These are phyloP conservation scores for Phyllostachys edulis DNA, from an alignment of 176 grass and related monocot genomes.

Conservation along the genomic window DNA sequence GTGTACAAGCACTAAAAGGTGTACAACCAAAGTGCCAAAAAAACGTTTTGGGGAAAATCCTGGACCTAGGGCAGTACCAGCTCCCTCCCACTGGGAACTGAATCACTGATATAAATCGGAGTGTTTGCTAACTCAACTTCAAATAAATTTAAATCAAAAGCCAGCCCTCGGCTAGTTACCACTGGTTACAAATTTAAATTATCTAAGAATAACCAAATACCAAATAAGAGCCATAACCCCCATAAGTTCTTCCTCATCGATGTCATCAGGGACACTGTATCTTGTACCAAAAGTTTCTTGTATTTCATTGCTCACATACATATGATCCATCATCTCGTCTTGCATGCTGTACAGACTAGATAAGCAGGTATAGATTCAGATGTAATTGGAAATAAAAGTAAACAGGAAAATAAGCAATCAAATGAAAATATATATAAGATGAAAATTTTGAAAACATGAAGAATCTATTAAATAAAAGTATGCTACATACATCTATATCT, in stretches of 20 bases:
- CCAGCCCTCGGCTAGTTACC: neutral
- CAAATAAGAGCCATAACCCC: conserved; percentile 53
- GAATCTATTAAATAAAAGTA: neutral
- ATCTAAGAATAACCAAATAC: neutral
- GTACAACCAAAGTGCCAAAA: neutral
- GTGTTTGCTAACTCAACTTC: neutral
- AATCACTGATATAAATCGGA: neutral
- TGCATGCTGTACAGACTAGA: conserved; percentile 77
- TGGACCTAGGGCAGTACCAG: neutral
- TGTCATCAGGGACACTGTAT: conserved; percentile 94
- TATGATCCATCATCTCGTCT: conserved; percentile 99
- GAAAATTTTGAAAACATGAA: neutral
- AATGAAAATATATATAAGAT: neutral
- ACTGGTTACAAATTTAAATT: neutral
- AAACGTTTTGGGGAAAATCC: neutral
- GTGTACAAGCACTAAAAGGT: neutral
- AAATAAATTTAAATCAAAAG: neutral
- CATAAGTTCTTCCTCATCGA: conserved; percentile 95
- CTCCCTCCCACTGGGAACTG: neutral
- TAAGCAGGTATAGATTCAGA: neutral
- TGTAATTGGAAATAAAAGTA: neutral
- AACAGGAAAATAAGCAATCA: neutral
- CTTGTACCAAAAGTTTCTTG: conserved; percentile 94
- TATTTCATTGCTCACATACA: conserved; percentile 94
- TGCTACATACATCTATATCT: conserved; percentile 79